phyloP scores from a whole-genome alignment of 148 eudicot species.

The Fagopyrum tataricum region DNA sequence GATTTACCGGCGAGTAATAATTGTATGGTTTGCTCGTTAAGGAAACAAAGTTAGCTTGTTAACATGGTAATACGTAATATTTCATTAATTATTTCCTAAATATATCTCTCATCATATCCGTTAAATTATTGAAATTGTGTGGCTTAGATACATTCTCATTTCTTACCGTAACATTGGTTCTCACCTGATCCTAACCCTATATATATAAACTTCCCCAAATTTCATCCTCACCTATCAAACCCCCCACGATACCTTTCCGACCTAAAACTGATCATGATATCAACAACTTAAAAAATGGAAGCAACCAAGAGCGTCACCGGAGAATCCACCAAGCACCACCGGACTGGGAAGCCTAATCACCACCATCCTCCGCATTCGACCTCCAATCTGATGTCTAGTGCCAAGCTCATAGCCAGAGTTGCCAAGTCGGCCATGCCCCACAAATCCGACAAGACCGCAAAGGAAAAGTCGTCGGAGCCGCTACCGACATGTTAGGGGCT shows the following conservation, averaged over 20 bases:
- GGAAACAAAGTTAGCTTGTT: too few species aligned
- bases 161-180: too few species aligned
- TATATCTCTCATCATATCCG: too few species aligned
- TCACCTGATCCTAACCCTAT: too few species aligned
- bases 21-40: too few species aligned
- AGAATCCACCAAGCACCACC: background rate
- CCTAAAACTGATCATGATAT: background rate
- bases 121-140: too few species aligned
- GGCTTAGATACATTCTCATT: too few species aligned
- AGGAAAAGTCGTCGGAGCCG: conserved; percentile 36
- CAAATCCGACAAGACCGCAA: conserved; percentile 29
- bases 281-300: background rate
- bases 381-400: conserved; percentile 38
- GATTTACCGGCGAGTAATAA: too few species aligned
- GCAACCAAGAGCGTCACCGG: conserved; percentile 4
- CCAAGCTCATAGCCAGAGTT: conserved; percentile 40
- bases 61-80: too few species aligned
- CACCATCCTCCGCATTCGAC: conserved; percentile 15
- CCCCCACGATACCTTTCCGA: background rate
- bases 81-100: too few species aligned
- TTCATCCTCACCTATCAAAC: background rate
- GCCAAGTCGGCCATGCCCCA: conserved; percentile 31
- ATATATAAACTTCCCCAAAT: background rate
- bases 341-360: background rate
- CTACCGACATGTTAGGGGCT: conserved; percentile 28